phyloP scores from a whole-genome alignment of 345 rosid species.

The Sisymbrium irio region DNA sequence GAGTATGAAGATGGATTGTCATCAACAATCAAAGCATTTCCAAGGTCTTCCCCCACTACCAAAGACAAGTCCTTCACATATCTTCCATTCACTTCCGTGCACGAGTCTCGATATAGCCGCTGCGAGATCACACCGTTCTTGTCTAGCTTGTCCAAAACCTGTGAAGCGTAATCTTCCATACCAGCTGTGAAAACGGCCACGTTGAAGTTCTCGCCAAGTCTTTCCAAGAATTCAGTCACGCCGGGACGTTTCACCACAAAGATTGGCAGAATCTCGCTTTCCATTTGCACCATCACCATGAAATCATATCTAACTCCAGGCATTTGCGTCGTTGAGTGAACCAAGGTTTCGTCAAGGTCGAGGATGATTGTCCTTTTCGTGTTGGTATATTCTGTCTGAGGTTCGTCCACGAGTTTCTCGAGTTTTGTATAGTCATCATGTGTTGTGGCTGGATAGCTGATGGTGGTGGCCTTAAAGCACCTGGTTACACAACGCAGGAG shows the following conservation, averaged over 20 bases:
- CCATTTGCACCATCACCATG: constrained; percentile 55
- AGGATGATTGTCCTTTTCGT: constrained; percentile 60
- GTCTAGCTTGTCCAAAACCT: constrained; percentile 69
- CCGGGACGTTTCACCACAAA: constrained; percentile 90
- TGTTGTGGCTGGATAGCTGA: constrained; percentile 21
- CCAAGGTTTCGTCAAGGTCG: constrained; percentile 85
- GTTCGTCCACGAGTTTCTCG: neutral
- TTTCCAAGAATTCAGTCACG: constrained; percentile 59
- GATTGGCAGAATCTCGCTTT: constrained; percentile 48
- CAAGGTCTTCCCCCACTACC: constrained; percentile 61
- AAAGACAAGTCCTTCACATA: constrained; percentile 72
- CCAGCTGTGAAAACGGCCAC: constrained; percentile 87
- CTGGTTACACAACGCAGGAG: constrained; percentile 62
- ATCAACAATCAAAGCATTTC: constrained; percentile 61
- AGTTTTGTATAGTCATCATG: neutral
- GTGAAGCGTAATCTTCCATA: constrained; percentile 66
- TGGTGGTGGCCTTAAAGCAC: constrained; percentile 41
- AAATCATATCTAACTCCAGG: constrained; percentile 63
- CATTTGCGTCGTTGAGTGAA: constrained; percentile 63
- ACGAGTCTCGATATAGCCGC: constrained; percentile 72
- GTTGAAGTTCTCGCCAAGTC: constrained; percentile 49
- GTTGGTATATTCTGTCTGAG: constrained; percentile 5
- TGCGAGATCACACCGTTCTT: constrained; percentile 53
- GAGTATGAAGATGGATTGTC: constrained; percentile 75
- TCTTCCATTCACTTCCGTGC: constrained; percentile 63